These are phyloP conservation scores for Torrubiellomyces zombiae DNA, from an alignment of 2,329 filamentous ascomycete species.

Conservation along the genomic window DNA sequence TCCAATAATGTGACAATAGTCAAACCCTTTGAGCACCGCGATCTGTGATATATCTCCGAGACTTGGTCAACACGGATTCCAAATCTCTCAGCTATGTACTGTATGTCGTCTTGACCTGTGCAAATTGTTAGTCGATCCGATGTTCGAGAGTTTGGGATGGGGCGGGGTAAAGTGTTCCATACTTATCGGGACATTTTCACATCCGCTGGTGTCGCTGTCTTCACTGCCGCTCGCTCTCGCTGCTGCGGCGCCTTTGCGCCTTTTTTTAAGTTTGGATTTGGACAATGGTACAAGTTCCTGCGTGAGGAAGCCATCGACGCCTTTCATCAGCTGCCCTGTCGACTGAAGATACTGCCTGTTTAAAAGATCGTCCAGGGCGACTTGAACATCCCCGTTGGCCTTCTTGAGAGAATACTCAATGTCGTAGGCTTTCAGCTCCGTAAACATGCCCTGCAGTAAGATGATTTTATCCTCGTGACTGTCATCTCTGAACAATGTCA, in stretches of 20 bases:
- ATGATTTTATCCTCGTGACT: conserved; percentile 45
- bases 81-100: conserved; percentile 26
- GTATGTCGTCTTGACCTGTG: conserved; percentile 24
- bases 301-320: conserved; percentile 67
- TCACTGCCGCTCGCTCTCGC: too few species aligned
- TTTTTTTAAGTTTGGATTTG: too few species aligned
- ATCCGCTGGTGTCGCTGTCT: too few species aligned
- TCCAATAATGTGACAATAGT: conserved; percentile 26
- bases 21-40: conserved; percentile 19
- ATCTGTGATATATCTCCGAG: conserved; percentile 21
- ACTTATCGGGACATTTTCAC: conserved; percentile 6
- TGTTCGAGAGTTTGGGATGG: background rate
- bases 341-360: conserved; percentile 65
- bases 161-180: too few species aligned
- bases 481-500: conserved; percentile 19
- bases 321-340: conserved; percentile 44
- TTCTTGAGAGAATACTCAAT: conserved; percentile 52
- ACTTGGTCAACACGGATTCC: conserved; percentile 24
- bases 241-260: too few species aligned
- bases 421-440: conserved; percentile 46
- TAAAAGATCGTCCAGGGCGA: conserved; percentile 63
- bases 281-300: conserved; percentile 24
- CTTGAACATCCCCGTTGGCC: conserved; percentile 46
- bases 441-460: conserved; percentile 55
- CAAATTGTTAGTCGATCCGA: too few species aligned